Percentiles rank a stretch among this genome's conserved stretches.
Evolutionary conservation across 306 rosid species (phyloP).

Genomic region (Astragalus glycyphyllos): DNA sequence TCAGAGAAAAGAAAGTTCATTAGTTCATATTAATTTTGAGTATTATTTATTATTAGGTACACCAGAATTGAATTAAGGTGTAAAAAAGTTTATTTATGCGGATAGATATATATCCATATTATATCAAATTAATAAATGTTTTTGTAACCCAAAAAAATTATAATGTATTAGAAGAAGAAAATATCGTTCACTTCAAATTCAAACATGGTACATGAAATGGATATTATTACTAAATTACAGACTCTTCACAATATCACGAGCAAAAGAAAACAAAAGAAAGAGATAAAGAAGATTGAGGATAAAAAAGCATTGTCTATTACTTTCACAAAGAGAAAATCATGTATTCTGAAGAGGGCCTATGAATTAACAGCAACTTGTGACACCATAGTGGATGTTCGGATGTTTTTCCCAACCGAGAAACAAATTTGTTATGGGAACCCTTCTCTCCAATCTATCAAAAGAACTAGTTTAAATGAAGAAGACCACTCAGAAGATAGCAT

Average conservation of each 20-base stretch:
- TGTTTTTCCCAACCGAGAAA: slow-evolving; percentile 1
- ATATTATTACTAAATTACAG: no score
- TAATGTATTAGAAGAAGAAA: no score
- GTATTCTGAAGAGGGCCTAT: neutral
- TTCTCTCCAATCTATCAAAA: neutral
- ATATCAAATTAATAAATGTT: no score
- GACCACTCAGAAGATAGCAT: neutral
- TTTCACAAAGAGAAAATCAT: neutral
- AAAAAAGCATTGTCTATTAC: neutral
- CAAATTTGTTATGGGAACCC: slow-evolving; percentile 2
- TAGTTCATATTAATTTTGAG: no score
- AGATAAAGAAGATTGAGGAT: neutral
- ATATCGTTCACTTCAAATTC: no score
- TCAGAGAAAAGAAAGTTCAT: no score
- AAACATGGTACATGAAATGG: no score
- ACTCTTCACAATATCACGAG: neutral
- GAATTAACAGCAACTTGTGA: neutral
- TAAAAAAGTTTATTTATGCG: no score
- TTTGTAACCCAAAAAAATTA: no score
- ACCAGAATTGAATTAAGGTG: no score
- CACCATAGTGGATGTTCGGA: neutral
- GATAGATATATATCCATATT: no score
- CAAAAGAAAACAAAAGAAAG: slow-evolving; percentile 25
- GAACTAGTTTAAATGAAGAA: neutral
- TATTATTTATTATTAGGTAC: no score